Conservation (phyloP, 306 rosid species). For the Trichosanthes truncata region DNA sequence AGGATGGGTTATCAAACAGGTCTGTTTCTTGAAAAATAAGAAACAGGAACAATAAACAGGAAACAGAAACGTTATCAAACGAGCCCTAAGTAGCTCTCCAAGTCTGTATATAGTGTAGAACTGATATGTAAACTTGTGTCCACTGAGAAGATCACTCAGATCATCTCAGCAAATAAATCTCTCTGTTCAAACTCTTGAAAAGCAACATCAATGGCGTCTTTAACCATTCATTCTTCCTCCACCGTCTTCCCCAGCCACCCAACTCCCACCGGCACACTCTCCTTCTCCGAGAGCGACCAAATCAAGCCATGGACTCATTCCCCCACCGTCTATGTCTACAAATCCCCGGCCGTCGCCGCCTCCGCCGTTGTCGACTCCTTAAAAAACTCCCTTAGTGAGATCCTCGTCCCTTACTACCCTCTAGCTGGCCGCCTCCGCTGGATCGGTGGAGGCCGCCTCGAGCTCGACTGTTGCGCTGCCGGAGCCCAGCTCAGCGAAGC, state of each 20-base stretch:
- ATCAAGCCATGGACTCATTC: not conserved
- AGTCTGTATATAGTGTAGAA: too few species aligned
- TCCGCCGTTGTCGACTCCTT: not conserved
- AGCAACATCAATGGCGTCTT: not conserved
- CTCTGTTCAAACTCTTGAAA: too few species aligned
- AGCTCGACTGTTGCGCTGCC: constrained; percentile 36
- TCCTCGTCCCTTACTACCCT: constrained; percentile 47
- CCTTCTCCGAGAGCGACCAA: constrained; percentile 7
- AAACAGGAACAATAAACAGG: too few species aligned
- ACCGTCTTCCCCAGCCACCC: not conserved
- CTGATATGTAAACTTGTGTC: too few species aligned
- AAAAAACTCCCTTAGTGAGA: constrained; percentile 32
- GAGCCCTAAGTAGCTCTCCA: too few species aligned
- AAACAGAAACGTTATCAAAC: too few species aligned
- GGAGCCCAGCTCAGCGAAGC: constrained; percentile 46
- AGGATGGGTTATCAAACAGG: too few species aligned
- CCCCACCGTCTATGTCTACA: constrained; percentile 2
- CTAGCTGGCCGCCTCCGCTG: constrained; percentile 46
- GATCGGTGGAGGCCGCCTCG: constrained; percentile 31
- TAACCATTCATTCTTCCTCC: not conserved
- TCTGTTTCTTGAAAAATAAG: too few species aligned
- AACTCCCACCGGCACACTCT: not conserved
- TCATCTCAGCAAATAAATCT: too few species aligned
- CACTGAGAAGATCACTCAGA: too few species aligned
- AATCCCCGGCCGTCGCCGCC: not conserved